Percentiles rank a stretch among this genome's conserved stretches.
These are phyloP conservation scores for Ceratobasidium theobromae DNA, from an alignment of 1,284 basidiomycete genomes.

Conservation along the genomic window DNA sequence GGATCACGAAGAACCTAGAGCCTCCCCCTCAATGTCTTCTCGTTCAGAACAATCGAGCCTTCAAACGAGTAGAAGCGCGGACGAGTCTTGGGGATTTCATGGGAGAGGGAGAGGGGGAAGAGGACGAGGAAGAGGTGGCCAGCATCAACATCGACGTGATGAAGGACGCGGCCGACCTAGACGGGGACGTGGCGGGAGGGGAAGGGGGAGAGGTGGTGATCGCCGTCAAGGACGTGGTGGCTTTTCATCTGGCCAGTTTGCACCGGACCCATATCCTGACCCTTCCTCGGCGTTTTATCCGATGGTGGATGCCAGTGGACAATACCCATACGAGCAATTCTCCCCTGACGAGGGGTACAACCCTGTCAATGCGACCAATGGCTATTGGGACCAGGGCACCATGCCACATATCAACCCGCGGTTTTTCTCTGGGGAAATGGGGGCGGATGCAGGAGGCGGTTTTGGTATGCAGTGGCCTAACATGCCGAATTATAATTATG, in stretches of 20 bases:
- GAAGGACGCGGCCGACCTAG: conserved; percentile 34
- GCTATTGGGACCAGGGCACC: conserved; percentile 22
- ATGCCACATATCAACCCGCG: conserved; percentile 80
- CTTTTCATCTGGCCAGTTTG: conserved; percentile 34
- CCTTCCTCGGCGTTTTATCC: conserved; percentile 53
- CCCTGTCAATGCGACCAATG: conserved; percentile 18
- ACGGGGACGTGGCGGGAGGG: conserved; percentile 38
- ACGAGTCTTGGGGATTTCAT: not conserved
- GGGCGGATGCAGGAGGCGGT: not conserved
- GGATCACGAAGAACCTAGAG: conserved; percentile 4
- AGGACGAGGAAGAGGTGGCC: conserved; percentile 20
- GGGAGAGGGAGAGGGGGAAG: conserved; percentile 9
- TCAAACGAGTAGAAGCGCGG: not conserved
- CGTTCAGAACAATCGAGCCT: conserved; percentile 8
- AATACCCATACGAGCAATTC: conserved; percentile 42
- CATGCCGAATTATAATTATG: conserved; percentile 12
- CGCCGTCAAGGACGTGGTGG: conserved; percentile 39
- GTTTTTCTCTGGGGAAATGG: conserved; percentile 45
- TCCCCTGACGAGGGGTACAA: conserved; percentile 34
- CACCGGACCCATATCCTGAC: not conserved
- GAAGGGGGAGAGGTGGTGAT: conserved; percentile 37
- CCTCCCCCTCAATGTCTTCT: not conserved
- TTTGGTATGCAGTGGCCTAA: conserved; percentile 17
- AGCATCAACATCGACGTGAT: not conserved
- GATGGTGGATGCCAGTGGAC: conserved; percentile 52